phyloP scores from a whole-genome alignment of 2,329 filamentous ascomycete species.

The Zymoseptoria tritici region DNA sequence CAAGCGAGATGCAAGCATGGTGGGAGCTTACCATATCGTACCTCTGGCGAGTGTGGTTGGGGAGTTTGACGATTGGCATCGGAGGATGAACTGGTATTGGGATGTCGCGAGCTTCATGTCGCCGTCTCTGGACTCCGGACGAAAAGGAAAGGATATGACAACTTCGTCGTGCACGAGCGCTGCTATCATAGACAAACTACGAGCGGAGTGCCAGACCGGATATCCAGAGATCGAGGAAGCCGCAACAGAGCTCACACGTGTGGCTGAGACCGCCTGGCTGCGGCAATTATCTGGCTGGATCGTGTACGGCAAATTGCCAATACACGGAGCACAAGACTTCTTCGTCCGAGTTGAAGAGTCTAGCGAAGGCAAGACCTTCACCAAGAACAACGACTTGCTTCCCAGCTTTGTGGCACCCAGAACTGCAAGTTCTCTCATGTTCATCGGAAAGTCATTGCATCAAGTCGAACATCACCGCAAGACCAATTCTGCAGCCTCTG shows the following conservation, averaged over 20 bases:
- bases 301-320: slow-evolving; percentile 75
- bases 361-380: slow-evolving; percentile 42
- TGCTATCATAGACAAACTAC: slow-evolving; percentile 67
- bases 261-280: slow-evolving; percentile 85
- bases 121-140: slow-evolving; percentile 18
- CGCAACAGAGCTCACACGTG: slow-evolving; percentile 61
- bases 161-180: slow-evolving; percentile 36
- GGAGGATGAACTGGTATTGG: slow-evolving; percentile 81
- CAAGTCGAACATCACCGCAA: slow-evolving; percentile 54
- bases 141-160: neutral
- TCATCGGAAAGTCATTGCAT: slow-evolving; percentile 82
- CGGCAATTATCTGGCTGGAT: slow-evolving; percentile 87
- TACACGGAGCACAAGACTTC: slow-evolving; percentile 74
- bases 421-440: slow-evolving; percentile 76
- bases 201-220: slow-evolving; percentile 73
- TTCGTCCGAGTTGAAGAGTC: slow-evolving; percentile 50
- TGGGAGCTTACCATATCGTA: slow-evolving; percentile 89
- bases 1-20: slow-evolving; percentile 65
- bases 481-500: slow-evolving; percentile 8
- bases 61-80: slow-evolving; percentile 81
- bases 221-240: slow-evolving; percentile 78
- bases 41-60: slow-evolving; percentile 76
- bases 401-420: slow-evolving; percentile 71
- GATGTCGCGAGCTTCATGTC: slow-evolving; percentile 63
- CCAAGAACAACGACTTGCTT: slow-evolving; percentile 52